A percentile compares a stretch with the other conserved stretches of the same genome.
Evolutionary conservation across 306 rosid genomes (phyloP).

Genomic region (Cotoneaster glaucophyllus): DNA sequence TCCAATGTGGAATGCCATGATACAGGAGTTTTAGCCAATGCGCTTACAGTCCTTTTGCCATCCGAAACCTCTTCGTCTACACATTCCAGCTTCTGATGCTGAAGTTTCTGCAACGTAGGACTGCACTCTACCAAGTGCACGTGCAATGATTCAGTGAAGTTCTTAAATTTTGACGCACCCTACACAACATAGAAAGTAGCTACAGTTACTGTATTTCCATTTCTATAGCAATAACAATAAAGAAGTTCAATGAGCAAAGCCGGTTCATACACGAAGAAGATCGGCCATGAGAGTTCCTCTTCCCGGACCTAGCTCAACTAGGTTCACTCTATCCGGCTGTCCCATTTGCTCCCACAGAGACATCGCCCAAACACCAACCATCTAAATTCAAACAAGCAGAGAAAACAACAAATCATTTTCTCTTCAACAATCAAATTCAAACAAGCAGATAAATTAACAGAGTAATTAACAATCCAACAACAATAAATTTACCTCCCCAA

Average conservation of each 20-base stretch:
- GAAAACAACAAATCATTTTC: constrained; percentile 7
- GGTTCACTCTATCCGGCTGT: constrained; percentile 56
- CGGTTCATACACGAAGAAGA: constrained; percentile 64
- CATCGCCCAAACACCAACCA: constrained; percentile 96
- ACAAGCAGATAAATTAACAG: neutral
- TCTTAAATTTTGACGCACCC: constrained; percentile 77
- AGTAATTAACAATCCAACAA: neutral
- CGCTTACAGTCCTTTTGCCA: constrained; percentile 46
- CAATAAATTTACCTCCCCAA: constrained; percentile 59
- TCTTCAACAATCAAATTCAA: neutral
- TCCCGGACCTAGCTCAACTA: constrained; percentile 90
- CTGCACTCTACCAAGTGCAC: constrained; percentile 89
- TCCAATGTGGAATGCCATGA: constrained; percentile 90
- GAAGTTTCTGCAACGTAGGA: constrained; percentile 77
- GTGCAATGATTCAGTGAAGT: constrained; percentile 61
- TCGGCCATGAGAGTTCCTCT: constrained; percentile 96
- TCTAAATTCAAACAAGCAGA: constrained; percentile 37
- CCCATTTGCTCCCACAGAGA: constrained; percentile 99
- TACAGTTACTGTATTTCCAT: neutral
- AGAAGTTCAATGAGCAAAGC: neutral
- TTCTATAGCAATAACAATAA: neutral
- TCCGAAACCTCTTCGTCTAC: constrained; percentile 37
- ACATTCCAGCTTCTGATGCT: constrained; percentile 69
- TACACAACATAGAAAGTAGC: constrained; percentile 22
- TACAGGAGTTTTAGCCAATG: constrained; percentile 66